Evolutionary conservation across 129 eudicot species (phyloP).

Genomic region (Flaveria bidentis): DNA sequence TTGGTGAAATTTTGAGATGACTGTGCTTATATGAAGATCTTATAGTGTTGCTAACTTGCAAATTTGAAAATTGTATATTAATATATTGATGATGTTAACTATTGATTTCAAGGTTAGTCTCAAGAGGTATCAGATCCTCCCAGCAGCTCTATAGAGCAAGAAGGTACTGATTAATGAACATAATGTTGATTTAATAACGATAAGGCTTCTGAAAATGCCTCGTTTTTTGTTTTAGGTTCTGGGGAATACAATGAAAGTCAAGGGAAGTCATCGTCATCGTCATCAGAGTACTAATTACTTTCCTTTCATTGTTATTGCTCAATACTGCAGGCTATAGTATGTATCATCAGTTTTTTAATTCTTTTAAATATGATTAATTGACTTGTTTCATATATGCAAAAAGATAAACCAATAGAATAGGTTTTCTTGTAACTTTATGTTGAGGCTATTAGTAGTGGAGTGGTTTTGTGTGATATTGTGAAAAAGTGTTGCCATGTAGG

Average conservation of each 20-base stretch:
- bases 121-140: constrained; percentile 38
- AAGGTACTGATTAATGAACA: constrained; percentile 33
- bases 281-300: constrained; percentile 53
- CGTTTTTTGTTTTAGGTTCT: constrained; percentile 46
- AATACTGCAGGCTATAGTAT: constrained; percentile 21
- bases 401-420: neutral
- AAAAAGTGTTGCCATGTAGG: too few relatives aligned
- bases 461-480: too few relatives aligned
- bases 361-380: constrained; percentile 5
- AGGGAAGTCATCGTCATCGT: constrained; percentile 39
- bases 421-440: neutral
- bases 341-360: neutral
- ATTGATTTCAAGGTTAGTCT: constrained; percentile 44
- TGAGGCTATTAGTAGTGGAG: neutral
- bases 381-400: constrained; percentile 8
- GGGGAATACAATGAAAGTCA: constrained; percentile 36
- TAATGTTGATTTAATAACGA: neutral
- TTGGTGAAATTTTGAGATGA: constrained; percentile 1
- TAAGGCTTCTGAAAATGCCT: constrained; percentile 25
- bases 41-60: constrained; percentile 1
- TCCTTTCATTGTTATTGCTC: constrained; percentile 33
- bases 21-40: neutral
- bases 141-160: constrained; percentile 35
- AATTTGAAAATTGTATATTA: neutral
- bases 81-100: constrained; percentile 25